phyloP scores from a whole-genome alignment of 2,329 filamentous ascomycete species.

The Epichloe baconii region DNA sequence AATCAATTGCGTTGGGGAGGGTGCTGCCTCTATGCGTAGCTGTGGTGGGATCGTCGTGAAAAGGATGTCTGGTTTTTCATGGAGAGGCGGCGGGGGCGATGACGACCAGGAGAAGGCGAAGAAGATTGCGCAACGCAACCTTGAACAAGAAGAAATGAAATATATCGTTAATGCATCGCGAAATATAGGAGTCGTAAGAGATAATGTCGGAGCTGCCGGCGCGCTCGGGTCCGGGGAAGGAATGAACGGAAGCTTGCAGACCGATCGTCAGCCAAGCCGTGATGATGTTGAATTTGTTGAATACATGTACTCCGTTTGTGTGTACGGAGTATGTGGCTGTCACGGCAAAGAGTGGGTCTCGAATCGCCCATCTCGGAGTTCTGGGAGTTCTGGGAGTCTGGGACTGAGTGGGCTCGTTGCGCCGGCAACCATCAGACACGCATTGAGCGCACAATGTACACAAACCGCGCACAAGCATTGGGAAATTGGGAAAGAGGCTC shows the following conservation, averaged over 20 bases:
- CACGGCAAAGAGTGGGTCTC: background rate
- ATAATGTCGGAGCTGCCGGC: background rate
- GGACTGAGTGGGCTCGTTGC: slow-evolving; percentile 4
- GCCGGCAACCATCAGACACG: slow-evolving; percentile 15
- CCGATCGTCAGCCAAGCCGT: background rate
- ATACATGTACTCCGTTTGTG: too few species aligned
- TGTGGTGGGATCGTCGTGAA: background rate
- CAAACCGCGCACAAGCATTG: slow-evolving; percentile 13
- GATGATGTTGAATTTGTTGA: too few species aligned
- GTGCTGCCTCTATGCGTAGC: background rate
- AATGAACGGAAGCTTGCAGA: background rate
- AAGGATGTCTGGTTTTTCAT: background rate
- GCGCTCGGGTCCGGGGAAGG: background rate
- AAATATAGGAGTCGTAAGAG: background rate
- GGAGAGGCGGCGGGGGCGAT: background rate
- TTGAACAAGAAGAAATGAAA: background rate
- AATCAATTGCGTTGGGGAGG: background rate
- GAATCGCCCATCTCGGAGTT: background rate
- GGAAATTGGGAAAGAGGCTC: slow-evolving; percentile 3
- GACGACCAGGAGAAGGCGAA: background rate
- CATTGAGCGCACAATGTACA: slow-evolving; percentile 17
- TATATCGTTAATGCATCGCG: background rate
- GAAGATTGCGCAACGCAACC: too few species aligned
- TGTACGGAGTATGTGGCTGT: background rate
- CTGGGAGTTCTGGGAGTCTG: background rate